Conservation (phyloP, 148 eudicot genomes). For the Spergularia marina region DNA sequence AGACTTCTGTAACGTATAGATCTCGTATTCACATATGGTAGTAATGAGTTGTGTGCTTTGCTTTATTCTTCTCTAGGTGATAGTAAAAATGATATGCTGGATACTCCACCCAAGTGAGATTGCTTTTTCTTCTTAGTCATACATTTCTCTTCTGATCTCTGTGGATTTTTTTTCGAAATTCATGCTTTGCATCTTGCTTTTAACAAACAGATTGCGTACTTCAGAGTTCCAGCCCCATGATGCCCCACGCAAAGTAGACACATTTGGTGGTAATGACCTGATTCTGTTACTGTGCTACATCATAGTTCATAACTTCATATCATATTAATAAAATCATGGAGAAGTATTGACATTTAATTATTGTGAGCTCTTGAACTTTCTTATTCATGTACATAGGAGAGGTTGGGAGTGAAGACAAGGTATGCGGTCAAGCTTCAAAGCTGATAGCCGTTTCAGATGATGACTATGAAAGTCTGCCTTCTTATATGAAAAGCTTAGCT, state of each 20-base stretch:
- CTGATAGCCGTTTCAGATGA: slow-evolving; percentile 46
- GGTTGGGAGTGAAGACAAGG: slow-evolving; percentile 29
- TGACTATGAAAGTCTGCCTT: slow-evolving; percentile 83
- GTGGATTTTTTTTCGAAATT: background rate
- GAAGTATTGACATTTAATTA: background rate
- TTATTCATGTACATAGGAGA: slow-evolving; percentile 31
- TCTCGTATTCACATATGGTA: background rate
- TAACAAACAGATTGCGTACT: slow-evolving; percentile 18
- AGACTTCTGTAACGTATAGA: background rate
- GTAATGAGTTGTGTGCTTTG: slow-evolving; percentile 6
- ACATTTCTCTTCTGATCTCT: background rate
- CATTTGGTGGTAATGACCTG: slow-evolving; percentile 28
- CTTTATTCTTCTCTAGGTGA: slow-evolving; percentile 40
- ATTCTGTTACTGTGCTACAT: background rate
- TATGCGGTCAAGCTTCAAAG: slow-evolving; percentile 34
- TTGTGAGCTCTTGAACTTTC: background rate
- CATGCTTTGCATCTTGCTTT: slow-evolving; percentile 1
- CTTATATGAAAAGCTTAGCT: slow-evolving; percentile 69
- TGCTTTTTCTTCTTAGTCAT: background rate
- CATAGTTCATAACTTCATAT: no score
- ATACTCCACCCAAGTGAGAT: slow-evolving; percentile 42
- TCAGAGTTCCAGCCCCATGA: slow-evolving; percentile 32
- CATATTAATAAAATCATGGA: background rate
- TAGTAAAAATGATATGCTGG: slow-evolving; percentile 29
- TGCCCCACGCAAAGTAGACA: slow-evolving; percentile 15